Evolutionary conservation across 257 asterid species (phyloP).

Genomic region (Salvia splendens): DNA sequence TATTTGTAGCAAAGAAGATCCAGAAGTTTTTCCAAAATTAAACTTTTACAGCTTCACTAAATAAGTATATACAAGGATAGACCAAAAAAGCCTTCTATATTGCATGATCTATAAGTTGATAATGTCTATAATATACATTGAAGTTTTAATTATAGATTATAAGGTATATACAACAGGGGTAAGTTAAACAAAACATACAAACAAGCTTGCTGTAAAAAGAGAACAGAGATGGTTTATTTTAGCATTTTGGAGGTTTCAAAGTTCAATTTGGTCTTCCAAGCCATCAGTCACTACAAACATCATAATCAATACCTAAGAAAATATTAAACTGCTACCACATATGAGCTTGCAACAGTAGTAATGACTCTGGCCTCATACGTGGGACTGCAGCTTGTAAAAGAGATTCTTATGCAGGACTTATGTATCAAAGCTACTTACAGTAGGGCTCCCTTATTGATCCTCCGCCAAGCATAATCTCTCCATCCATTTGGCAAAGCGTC

Average conservation of each 20-base stretch:
- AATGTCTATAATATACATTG: too few relatives aligned
- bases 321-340: background rate
- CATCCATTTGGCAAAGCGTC: constrained; percentile 97
- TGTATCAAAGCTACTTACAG: constrained; percentile 59
- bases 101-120: too few relatives aligned
- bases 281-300: constrained; percentile 12
- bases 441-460: constrained; percentile 88
- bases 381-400: background rate
- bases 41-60: constrained; percentile 1
- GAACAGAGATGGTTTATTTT: background rate
- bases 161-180: too few relatives aligned
- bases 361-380: background rate
- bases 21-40: background rate
- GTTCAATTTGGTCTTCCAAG: constrained; percentile 10
- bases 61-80: background rate
- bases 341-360: constrained; percentile 1
- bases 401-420: constrained; percentile 5
- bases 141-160: too few relatives aligned
- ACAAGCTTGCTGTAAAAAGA: background rate
- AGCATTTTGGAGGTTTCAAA: background rate
- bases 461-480: constrained; percentile 95
- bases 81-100: too few relatives aligned
- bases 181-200: background rate
- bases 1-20: constrained; percentile 2
- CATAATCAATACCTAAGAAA: constrained; percentile 5